Evolutionary conservation across 164 flowering plant genomes (phyloP).

Genomic region (Annona squamosa): DNA sequence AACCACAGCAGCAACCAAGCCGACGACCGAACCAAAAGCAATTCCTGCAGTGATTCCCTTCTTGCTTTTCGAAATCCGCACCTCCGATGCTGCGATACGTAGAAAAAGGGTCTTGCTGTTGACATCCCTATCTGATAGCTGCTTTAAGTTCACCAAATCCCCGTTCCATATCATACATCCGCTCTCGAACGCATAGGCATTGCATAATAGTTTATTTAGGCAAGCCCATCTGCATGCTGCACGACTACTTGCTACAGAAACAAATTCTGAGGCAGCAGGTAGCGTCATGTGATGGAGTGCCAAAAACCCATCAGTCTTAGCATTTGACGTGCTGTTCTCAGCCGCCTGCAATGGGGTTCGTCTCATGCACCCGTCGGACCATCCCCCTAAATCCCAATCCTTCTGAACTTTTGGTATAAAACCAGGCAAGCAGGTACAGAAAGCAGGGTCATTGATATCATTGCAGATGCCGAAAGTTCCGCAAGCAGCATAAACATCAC

Average conservation of each 20-base stretch:
- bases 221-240: slow-evolving; percentile 12
- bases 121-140: slow-evolving; percentile 11
- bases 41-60: slow-evolving; percentile 9
- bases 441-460: neutral
- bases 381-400: slow-evolving; percentile 8
- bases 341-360: neutral
- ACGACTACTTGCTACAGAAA: neutral
- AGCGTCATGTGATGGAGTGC: neutral
- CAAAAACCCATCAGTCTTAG: neutral
- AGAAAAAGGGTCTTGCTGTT: neutral
- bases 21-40: slow-evolving; percentile 17
- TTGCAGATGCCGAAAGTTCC: slow-evolving; percentile 2
- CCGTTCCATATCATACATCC: slow-evolving; percentile 20
- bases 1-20: slow-evolving; percentile 5
- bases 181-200: slow-evolving; percentile 11
- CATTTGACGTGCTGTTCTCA: neutral
- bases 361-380: slow-evolving; percentile 9
- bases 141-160: slow-evolving; percentile 5
- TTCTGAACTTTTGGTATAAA: slow-evolving; percentile 4
- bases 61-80: neutral
- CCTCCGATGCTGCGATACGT: neutral
- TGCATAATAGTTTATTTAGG: slow-evolving; percentile 12
- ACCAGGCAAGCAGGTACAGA: slow-evolving; percentile 9
- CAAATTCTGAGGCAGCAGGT: neutral
- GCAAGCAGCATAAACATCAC: slow-evolving; percentile 3